Conservation (phyloP, 2,329 filamentous ascomycete genomes). For the Cladophialophora bantiana region DNA sequence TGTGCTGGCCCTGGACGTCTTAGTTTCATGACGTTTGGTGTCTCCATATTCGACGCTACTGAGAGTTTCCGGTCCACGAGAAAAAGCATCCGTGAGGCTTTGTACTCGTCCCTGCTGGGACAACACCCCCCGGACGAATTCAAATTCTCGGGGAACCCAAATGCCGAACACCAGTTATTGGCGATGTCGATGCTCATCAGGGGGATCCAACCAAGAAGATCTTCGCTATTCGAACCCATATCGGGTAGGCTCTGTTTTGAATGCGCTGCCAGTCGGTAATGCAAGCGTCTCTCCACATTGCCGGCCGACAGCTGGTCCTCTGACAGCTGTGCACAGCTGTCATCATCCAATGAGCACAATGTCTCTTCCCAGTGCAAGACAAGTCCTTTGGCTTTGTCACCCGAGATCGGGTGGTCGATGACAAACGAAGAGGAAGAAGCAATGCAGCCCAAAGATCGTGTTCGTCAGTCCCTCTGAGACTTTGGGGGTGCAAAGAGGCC, state of each 20-base stretch:
- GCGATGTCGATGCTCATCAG: not conserved
- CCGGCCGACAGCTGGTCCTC: not conserved
- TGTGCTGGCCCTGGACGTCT: not conserved
- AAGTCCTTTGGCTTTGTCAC: not conserved
- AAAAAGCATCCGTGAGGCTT: not conserved
- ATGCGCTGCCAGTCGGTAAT: not conserved
- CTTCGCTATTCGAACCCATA: not conserved
- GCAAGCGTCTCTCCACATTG: not conserved
- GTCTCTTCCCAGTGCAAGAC: not conserved
- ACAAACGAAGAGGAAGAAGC: not conserved
- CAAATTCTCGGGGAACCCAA: not conserved
- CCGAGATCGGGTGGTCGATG: not conserved
- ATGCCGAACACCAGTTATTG: not conserved
- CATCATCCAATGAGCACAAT: not conserved
- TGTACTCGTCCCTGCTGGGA: not conserved
- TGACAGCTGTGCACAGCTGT: not conserved
- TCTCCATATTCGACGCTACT: not conserved
- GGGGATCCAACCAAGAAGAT: not conserved
- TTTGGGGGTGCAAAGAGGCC: not conserved
- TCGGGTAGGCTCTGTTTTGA: not conserved
- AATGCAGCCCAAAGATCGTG: constrained; percentile 1
- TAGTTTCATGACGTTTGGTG: not conserved
- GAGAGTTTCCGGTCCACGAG: not conserved
- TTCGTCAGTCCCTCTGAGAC: not conserved
- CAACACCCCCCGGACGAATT: not conserved